phyloP scores from a whole-genome alignment of 2,329 filamentous ascomycete genomes.

The Cyclaneusma minus region DNA sequence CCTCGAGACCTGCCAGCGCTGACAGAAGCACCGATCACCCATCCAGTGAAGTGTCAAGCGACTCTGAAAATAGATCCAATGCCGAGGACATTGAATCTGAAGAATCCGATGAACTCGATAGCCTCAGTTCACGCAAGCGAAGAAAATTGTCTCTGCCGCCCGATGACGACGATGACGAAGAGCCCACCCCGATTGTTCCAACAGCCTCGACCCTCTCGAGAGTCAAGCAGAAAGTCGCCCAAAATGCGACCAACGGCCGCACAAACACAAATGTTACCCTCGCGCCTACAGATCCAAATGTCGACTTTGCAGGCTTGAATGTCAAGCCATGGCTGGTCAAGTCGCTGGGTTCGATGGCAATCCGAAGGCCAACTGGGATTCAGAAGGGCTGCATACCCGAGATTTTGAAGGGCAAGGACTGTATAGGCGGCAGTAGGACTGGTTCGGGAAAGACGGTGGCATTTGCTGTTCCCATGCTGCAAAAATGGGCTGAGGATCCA shows the following conservation, averaged over 20 bases:
- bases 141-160: constrained; percentile 11
- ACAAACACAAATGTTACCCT: constrained; percentile 18
- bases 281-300: constrained; percentile 38
- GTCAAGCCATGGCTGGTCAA: constrained; percentile 79
- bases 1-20: too few relatives aligned
- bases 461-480: constrained; percentile 86
- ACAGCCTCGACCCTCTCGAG: constrained; percentile 1
- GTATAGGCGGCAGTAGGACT: constrained; percentile 85
- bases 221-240: constrained; percentile 2
- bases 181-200: background rate
- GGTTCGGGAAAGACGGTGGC: constrained; percentile 96
- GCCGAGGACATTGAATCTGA: too few relatives aligned
- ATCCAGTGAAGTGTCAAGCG: too few relatives aligned
- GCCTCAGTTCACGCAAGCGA: constrained; percentile 15
- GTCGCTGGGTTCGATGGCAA: constrained; percentile 63
- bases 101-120: constrained; percentile 18
- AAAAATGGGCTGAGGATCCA: constrained; percentile 86
- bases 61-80: too few relatives aligned
- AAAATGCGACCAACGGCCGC: constrained; percentile 2
- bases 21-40: too few relatives aligned
- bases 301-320: constrained; percentile 55
- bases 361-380: constrained; percentile 79
- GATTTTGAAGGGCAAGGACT: constrained; percentile 81
- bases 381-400: constrained; percentile 87
- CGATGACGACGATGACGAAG: constrained; percentile 6